Percentiles rank a stretch among this genome's conserved stretches.
These are phyloP conservation scores for Aspergillus haitiensis DNA, from an alignment of 495 filamentous ascomycete genomes.

Conservation along the genomic window DNA sequence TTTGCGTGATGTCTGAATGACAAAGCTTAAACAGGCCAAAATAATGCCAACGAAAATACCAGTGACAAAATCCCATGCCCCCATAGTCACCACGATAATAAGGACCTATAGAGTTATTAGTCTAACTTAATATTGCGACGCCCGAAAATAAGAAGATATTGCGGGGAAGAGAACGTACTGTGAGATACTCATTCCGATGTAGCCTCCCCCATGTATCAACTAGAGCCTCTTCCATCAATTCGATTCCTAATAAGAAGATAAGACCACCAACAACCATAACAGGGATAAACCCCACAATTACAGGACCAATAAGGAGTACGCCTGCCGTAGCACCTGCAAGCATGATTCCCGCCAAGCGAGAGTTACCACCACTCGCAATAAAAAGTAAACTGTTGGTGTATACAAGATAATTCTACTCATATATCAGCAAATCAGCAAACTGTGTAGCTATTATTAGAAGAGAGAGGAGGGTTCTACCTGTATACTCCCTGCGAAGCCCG, in stretches of 20 bases:
- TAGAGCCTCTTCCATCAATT: constrained; percentile 82
- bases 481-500: constrained; percentile 82
- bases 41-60: constrained; percentile 92
- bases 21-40: constrained; percentile 84
- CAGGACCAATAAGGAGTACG: constrained; percentile 80
- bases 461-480: constrained; percentile 51
- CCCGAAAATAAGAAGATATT: too few species aligned
- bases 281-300: constrained; percentile 88
- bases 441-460: neutral
- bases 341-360: constrained; percentile 80
- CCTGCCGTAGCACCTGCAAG: constrained; percentile 77
- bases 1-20: constrained; percentile 85
- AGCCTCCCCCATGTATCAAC: constrained; percentile 86
- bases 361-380: constrained; percentile 85
- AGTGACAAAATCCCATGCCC: constrained; percentile 90
- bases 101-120: constrained; percentile 59
- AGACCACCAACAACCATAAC: constrained; percentile 94
- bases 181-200: constrained; percentile 82
- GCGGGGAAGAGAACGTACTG: constrained; percentile 48
- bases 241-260: constrained; percentile 92
- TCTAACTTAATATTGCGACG: neutral
- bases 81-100: constrained; percentile 94
- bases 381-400: constrained; percentile 97
- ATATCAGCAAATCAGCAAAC: neutral
- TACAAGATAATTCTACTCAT: constrained; percentile 80